Evolutionary conservation across 345 rosid genomes (phyloP).

Genomic region (Barbarea vulgaris): DNA sequence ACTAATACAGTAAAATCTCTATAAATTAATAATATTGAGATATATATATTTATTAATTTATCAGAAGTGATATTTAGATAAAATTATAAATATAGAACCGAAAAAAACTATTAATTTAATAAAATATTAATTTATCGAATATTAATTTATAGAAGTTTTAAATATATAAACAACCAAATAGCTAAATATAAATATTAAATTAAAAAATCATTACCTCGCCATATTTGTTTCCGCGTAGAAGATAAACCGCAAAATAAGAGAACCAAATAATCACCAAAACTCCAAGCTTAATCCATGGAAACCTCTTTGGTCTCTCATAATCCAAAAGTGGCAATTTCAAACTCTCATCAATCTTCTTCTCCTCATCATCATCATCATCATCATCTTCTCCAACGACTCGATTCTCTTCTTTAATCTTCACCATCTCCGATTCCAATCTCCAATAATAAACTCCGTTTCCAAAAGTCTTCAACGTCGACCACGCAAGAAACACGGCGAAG

Average conservation of each 20-base stretch:
- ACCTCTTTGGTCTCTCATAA: slow-evolving; percentile 32
- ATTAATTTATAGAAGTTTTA: too few species aligned
- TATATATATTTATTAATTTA: too few species aligned
- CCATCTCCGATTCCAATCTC: slow-evolving; percentile 64
- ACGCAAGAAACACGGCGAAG: slow-evolving; percentile 74
- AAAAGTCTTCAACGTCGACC: slow-evolving; percentile 81
- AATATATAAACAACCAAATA: neutral
- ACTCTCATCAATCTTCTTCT: slow-evolving; percentile 22
- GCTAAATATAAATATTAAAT: neutral
- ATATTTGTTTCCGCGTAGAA: slow-evolving; percentile 68
- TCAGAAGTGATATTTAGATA: neutral
- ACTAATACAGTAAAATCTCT: too few species aligned
- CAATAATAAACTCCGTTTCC: slow-evolving; percentile 58
- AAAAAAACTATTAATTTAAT: too few species aligned
- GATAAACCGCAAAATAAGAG: slow-evolving; percentile 63
- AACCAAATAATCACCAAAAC: slow-evolving; percentile 69
- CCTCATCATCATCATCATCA: slow-evolving; percentile 15
- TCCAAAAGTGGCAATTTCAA: slow-evolving; percentile 50
- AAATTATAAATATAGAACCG: too few species aligned
- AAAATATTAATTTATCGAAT: too few species aligned
- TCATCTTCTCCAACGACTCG: slow-evolving; percentile 22
- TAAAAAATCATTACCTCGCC: slow-evolving; percentile 53
- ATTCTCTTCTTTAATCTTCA: slow-evolving; percentile 23
- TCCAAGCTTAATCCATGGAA: slow-evolving; percentile 77
- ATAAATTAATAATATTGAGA: too few species aligned